Conservation (phyloP, 176 grass and related monocot genomes). For the Aegilops longissima region DNA sequence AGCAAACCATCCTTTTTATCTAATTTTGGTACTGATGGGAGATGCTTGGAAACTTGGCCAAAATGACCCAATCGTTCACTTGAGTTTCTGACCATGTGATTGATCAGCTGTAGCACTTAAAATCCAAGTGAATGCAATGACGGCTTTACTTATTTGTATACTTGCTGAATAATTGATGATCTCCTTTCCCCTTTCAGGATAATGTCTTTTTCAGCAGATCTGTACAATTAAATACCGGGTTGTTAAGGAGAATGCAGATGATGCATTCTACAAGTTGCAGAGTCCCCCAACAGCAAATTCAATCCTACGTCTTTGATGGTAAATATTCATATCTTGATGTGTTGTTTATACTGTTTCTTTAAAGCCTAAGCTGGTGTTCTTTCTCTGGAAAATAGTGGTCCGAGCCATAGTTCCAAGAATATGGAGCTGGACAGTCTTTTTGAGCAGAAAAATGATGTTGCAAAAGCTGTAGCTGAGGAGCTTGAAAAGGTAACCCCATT, state of each 20-base stretch:
- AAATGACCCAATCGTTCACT: not conserved
- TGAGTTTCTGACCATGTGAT: not conserved
- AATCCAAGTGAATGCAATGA: not conserved
- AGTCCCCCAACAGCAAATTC: slow-evolving; percentile 86
- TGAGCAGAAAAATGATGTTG: slow-evolving; percentile 86
- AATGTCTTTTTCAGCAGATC: slow-evolving; percentile 85
- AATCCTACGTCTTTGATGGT: slow-evolving; percentile 94
- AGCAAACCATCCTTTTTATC: not conserved
- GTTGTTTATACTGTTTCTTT: not conserved
- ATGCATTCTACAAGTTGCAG: slow-evolving; percentile 95
- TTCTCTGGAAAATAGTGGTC: slow-evolving; percentile 53
- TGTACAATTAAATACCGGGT: slow-evolving; percentile 87
- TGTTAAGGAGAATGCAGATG: slow-evolving; percentile 81
- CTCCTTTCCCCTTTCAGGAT: slow-evolving; percentile 49
- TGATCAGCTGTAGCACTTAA: not conserved
- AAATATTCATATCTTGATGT: slow-evolving; percentile 22
- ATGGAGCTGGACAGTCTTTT: slow-evolving; percentile 80
- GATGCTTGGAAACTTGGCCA: not conserved
- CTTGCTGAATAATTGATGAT: not conserved
- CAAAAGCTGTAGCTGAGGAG: slow-evolving; percentile 88
- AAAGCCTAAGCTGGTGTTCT: slow-evolving; percentile 14
- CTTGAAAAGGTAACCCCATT: slow-evolving; percentile 79
- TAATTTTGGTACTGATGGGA: not conserved
- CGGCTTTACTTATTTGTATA: not conserved
- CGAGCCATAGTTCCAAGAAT: slow-evolving; percentile 76